phyloP scores from a whole-genome alignment of 768 basidiomycete genomes.

The Sistotremastrum suecicum region DNA sequence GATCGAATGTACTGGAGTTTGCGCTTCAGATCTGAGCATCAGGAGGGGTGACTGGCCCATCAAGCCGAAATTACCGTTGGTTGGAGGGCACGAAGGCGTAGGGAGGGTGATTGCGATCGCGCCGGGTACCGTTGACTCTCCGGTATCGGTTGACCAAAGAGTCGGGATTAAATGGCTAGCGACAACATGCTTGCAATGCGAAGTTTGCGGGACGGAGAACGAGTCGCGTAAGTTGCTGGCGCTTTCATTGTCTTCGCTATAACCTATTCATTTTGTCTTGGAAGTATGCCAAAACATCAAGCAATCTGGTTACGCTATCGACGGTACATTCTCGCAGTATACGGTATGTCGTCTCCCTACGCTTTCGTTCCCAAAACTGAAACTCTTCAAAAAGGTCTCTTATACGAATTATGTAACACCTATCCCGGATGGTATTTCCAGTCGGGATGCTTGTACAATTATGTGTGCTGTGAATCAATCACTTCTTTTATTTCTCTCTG shows the following conservation, averaged over 20 bases:
- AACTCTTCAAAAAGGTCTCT: conserved; percentile 12
- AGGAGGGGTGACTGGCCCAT: conserved; percentile 29
- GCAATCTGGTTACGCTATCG: conserved; percentile 24
- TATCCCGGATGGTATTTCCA: conserved; percentile 26
- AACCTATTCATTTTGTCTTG: neutral
- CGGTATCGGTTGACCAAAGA: conserved; percentile 22
- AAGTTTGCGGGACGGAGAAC: conserved; percentile 23
- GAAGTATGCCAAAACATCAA: conserved; percentile 15
- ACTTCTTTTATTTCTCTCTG: neutral
- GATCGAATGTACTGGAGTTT: conserved; percentile 27
- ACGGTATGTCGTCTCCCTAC: conserved; percentile 12
- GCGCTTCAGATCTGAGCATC: conserved; percentile 28
- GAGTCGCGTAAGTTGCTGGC: conserved; percentile 16
- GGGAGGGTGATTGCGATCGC: conserved; percentile 31
- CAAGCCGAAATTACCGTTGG: conserved; percentile 13
- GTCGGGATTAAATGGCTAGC: conserved; percentile 33
- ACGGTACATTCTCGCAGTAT: conserved; percentile 32
- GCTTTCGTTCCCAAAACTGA: neutral
- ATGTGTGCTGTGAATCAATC: conserved; percentile 23
- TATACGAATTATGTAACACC: conserved; percentile 28
- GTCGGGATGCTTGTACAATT: conserved; percentile 29
- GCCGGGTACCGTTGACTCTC: conserved; percentile 16
- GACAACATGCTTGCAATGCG: conserved; percentile 24
- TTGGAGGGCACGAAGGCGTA: conserved; percentile 35
- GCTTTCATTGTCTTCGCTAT: neutral